Percentiles rank a stretch among this genome's conserved stretches.
phyloP scores from a whole-genome alignment of 2,329 filamentous ascomycete genomes.

The Botryosphaeria agaves region DNA sequence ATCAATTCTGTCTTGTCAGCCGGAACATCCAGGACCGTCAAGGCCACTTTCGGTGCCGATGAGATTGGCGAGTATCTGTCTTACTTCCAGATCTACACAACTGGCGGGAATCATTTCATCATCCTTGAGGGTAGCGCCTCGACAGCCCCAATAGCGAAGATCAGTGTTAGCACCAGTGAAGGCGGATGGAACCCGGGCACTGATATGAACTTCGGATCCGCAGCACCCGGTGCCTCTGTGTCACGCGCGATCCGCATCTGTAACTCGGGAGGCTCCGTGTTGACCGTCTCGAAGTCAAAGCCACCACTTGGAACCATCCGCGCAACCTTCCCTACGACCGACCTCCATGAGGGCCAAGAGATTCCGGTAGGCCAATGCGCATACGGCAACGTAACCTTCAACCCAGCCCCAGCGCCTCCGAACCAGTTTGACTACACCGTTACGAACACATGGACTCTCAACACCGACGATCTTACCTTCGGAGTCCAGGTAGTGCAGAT shows the following conservation, averaged over 20 bases:
- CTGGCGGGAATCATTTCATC: slow-evolving; percentile 12
- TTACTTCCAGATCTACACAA: slow-evolving; percentile 12
- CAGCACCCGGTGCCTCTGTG: slow-evolving; percentile 17
- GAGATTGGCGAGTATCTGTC: slow-evolving; percentile 16
- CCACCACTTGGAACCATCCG: slow-evolving; percentile 11
- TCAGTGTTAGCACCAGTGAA: slow-evolving; percentile 16
- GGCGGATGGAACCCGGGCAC: slow-evolving; percentile 16
- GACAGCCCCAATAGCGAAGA: slow-evolving; percentile 13
- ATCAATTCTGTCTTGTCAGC: slow-evolving; percentile 6
- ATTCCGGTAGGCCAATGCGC: slow-evolving; percentile 12
- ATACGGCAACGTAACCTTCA: slow-evolving; percentile 11
- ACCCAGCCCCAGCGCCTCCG: slow-evolving; percentile 8
- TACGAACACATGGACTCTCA: slow-evolving; percentile 20
- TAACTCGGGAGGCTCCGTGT: slow-evolving; percentile 19
- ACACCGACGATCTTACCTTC: slow-evolving; percentile 23
- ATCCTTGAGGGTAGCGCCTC: slow-evolving; percentile 13
- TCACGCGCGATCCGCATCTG: slow-evolving; percentile 18
- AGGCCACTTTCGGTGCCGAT: slow-evolving; percentile 14
- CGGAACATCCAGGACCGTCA: slow-evolving; percentile 6
- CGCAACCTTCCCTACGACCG: slow-evolving; percentile 6
- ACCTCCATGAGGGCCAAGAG: slow-evolving; percentile 12
- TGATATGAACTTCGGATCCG: slow-evolving; percentile 14
- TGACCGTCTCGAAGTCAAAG: slow-evolving; percentile 22
- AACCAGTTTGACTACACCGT: slow-evolving; percentile 9
- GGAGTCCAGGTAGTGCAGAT: slow-evolving; percentile 20